Percentiles rank a stretch among this genome's conserved stretches.
These are phyloP conservation scores for Plasmopara halstedii DNA, from an alignment of 352 stramenopile species.

Conservation along the genomic window DNA sequence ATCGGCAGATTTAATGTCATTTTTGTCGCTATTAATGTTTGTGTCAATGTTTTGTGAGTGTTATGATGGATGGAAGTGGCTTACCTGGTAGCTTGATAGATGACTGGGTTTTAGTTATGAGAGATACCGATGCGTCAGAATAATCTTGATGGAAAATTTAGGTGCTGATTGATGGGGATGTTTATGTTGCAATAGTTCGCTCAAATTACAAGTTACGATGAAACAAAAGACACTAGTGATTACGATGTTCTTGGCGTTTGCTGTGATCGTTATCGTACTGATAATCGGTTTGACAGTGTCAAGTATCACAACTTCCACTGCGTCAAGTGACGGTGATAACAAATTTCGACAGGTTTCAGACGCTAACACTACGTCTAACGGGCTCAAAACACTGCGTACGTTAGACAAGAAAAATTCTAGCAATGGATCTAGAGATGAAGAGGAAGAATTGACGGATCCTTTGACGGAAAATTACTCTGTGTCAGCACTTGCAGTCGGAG, in stretches of 20 bases:
- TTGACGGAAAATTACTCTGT: slow-evolving; percentile 37
- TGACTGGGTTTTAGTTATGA: no score
- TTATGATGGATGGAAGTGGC: no score
- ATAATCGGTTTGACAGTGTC: slow-evolving; percentile 38
- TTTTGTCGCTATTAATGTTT: no score
- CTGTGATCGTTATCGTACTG: slow-evolving; percentile 34
- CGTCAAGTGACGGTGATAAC: slow-evolving; percentile 9
- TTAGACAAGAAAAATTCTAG: slow-evolving; percentile 21
- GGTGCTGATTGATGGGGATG: background rate
- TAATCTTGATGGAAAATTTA: no score
- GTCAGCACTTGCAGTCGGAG: slow-evolving; percentile 58
- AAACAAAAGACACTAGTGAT: slow-evolving; percentile 28
- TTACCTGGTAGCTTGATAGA: no score
- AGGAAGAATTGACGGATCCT: slow-evolving; percentile 27
- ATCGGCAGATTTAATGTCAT: background rate
- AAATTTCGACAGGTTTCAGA: slow-evolving; percentile 1
- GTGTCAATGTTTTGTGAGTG: no score
- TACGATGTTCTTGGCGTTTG: slow-evolving; percentile 25
- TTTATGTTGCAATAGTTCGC: background rate
- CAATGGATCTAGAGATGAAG: slow-evolving; percentile 13
- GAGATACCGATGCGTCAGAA: no score
- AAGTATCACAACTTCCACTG: slow-evolving; percentile 14
- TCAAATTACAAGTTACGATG: slow-evolving; percentile 3
- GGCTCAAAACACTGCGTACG: slow-evolving; percentile 8
- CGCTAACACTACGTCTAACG: background rate